Conservation (phyloP, 768 basidiomycete genomes). For the Epithele typhae region DNA sequence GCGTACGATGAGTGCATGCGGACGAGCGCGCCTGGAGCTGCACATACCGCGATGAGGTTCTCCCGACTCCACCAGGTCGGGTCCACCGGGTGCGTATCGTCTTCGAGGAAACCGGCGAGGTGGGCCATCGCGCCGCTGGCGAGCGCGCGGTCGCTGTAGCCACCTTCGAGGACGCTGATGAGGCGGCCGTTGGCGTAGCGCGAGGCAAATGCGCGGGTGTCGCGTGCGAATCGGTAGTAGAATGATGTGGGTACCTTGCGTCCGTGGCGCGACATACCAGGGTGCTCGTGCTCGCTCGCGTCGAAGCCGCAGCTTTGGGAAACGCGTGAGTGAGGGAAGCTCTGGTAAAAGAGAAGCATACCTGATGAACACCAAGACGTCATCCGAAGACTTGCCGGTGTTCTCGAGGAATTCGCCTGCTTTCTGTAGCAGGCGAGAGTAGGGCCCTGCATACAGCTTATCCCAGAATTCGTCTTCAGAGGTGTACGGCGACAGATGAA, state of each 20-base stretch:
- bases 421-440: slow-evolving; percentile 54
- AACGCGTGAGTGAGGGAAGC: no score
- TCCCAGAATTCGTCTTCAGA: slow-evolving; percentile 75
- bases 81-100: slow-evolving; percentile 15
- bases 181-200: slow-evolving; percentile 62
- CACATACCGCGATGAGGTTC: slow-evolving; percentile 54
- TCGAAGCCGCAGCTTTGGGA: slow-evolving; percentile 88
- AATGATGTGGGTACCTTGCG: slow-evolving; percentile 87
- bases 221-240: slow-evolving; percentile 77
- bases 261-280: slow-evolving; percentile 87
- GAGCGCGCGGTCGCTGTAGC: slow-evolving; percentile 88
- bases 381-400: slow-evolving; percentile 61
- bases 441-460: slow-evolving; percentile 63
- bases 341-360: slow-evolving; percentile 30
- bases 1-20: no score
- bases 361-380: slow-evolving; percentile 88
- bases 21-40: neutral
- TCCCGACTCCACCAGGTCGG: slow-evolving; percentile 59
- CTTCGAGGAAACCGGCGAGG: slow-evolving; percentile 58
- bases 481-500: slow-evolving; percentile 73
- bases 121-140: slow-evolving; percentile 82
- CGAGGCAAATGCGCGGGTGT: slow-evolving; percentile 63
- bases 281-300: slow-evolving; percentile 87
- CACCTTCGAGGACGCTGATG: slow-evolving; percentile 91
- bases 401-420: slow-evolving; percentile 67